phyloP scores from a whole-genome alignment of 768 basidiomycete genomes.

The Russula brevipes region DNA sequence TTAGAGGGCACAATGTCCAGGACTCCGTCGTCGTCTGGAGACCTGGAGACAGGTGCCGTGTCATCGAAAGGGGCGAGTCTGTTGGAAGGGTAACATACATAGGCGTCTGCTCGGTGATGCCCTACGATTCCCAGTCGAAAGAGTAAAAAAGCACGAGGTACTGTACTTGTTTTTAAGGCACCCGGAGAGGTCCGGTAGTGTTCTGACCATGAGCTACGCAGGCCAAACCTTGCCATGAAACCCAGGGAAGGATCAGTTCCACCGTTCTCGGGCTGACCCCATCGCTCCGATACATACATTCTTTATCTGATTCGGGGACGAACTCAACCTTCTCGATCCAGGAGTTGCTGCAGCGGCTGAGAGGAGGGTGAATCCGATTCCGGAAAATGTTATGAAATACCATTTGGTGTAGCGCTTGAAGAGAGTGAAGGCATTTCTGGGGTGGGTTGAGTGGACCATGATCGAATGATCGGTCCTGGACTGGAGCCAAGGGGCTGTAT shows the following conservation, averaged over 20 bases:
- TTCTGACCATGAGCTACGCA: slow-evolving; percentile 69
- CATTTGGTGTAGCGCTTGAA: slow-evolving; percentile 47
- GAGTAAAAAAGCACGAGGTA: too few species aligned
- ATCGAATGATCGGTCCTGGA: slow-evolving; percentile 14
- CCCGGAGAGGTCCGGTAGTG: slow-evolving; percentile 47
- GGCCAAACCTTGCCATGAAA: slow-evolving; percentile 51
- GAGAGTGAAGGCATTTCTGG: slow-evolving; percentile 40
- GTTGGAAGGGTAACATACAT: not conserved
- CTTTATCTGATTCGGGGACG: slow-evolving; percentile 45
- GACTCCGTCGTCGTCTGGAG: slow-evolving; percentile 33
- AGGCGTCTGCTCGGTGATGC: too few species aligned
- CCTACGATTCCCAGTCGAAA: too few species aligned
- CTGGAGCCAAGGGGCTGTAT: slow-evolving; percentile 13
- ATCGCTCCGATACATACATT: slow-evolving; percentile 57
- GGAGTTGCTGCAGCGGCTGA: slow-evolving; percentile 50
- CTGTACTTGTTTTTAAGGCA: slow-evolving; percentile 8
- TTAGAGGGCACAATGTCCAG: slow-evolving; percentile 43
- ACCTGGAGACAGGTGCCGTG: slow-evolving; percentile 34
- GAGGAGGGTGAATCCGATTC: slow-evolving; percentile 41
- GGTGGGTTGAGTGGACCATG: slow-evolving; percentile 35
- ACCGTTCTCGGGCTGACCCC: slow-evolving; percentile 47
- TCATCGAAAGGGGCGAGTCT: slow-evolving; percentile 5
- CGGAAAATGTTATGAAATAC: slow-evolving; percentile 42
- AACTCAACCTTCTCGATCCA: slow-evolving; percentile 60
- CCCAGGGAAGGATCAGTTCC: slow-evolving; percentile 75